These are phyloP conservation scores for Monosporascus sp. DNA, from an alignment of 2,329 filamentous ascomycete species.

Conservation along the genomic window DNA sequence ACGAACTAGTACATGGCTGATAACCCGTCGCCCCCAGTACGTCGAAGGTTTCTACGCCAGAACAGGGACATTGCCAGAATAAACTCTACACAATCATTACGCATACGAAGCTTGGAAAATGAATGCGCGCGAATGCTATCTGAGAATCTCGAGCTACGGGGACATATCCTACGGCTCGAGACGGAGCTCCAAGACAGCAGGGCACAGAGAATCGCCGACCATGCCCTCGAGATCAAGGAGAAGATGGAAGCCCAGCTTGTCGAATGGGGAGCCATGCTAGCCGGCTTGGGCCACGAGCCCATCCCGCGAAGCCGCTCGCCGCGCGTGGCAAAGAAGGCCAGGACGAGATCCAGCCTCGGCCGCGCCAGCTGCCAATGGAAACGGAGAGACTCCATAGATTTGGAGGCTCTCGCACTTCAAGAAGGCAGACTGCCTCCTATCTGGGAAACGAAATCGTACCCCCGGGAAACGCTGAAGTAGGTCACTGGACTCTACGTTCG, in stretches of 20 bases:
- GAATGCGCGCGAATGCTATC: slow-evolving; percentile 69
- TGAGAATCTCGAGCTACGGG: slow-evolving; percentile 71
- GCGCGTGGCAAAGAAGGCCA: slow-evolving; percentile 34
- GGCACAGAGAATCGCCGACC: slow-evolving; percentile 55
- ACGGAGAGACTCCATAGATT: slow-evolving; percentile 50
- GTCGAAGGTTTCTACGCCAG: slow-evolving; percentile 73
- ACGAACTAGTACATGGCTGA: neutral
- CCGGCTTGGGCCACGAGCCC: slow-evolving; percentile 57
- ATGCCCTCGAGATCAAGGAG: slow-evolving; percentile 63
- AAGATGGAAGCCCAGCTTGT: slow-evolving; percentile 67
- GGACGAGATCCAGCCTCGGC: slow-evolving; percentile 36
- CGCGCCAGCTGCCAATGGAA: slow-evolving; percentile 47
- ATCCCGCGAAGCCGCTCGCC: slow-evolving; percentile 42
- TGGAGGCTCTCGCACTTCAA: slow-evolving; percentile 43
- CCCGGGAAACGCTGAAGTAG: slow-evolving; percentile 63
- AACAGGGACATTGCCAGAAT: slow-evolving; percentile 77
- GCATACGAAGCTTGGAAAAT: slow-evolving; percentile 70
- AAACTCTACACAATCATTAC: slow-evolving; percentile 72
- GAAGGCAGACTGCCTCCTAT: slow-evolving; percentile 61
- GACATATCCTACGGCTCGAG: slow-evolving; percentile 65
- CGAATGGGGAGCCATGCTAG: slow-evolving; percentile 64
- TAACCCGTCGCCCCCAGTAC: slow-evolving; percentile 47
- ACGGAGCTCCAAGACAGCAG: slow-evolving; percentile 59
- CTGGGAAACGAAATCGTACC: slow-evolving; percentile 62
- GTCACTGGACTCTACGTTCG: neutral